Evolutionary conservation across 2,329 filamentous ascomycete genomes (phyloP).

Genomic region (Pseudogymnoascus sp.): DNA sequence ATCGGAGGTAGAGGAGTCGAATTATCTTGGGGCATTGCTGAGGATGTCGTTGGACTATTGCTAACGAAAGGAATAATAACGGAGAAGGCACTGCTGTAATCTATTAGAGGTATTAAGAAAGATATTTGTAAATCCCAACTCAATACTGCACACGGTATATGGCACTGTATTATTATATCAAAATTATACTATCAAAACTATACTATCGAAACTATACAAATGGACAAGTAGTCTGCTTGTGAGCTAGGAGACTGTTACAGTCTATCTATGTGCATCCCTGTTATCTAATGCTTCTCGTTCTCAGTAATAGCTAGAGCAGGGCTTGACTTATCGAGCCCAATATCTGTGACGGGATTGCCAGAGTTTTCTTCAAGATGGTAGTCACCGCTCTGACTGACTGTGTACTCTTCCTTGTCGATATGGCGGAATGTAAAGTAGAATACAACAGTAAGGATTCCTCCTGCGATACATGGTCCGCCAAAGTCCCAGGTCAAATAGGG

Average conservation of each 20-base stretch:
- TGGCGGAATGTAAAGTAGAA: conserved; percentile 62
- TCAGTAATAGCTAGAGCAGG: conserved; percentile 7
- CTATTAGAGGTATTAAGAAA: neutral
- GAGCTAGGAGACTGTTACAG: neutral
- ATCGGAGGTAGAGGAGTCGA: conserved; percentile 15
- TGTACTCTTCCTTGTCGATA: conserved; percentile 58
- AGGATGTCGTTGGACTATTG: conserved; percentile 4
- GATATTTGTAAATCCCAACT: neutral
- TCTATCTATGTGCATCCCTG: neutral
- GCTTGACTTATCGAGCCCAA: conserved; percentile 9
- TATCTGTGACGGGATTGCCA: conserved; percentile 9
- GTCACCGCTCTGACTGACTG: conserved; percentile 18
- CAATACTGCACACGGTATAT: neutral
- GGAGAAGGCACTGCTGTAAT: neutral
- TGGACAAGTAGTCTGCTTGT: neutral
- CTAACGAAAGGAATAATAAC: neutral
- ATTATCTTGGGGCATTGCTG: conserved; percentile 15
- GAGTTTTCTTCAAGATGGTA: conserved; percentile 9
- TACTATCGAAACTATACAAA: neutral
- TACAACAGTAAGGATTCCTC: conserved; percentile 48
- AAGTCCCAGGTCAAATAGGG: conserved; percentile 67
- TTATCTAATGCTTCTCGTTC: conserved; percentile 12
- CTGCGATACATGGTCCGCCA: conserved; percentile 50
- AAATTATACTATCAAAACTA: too few relatives aligned
- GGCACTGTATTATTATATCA: neutral